Evolutionary conservation across 345 rosid genomes (phyloP).

Genomic region (Moricandia moricandioides): DNA sequence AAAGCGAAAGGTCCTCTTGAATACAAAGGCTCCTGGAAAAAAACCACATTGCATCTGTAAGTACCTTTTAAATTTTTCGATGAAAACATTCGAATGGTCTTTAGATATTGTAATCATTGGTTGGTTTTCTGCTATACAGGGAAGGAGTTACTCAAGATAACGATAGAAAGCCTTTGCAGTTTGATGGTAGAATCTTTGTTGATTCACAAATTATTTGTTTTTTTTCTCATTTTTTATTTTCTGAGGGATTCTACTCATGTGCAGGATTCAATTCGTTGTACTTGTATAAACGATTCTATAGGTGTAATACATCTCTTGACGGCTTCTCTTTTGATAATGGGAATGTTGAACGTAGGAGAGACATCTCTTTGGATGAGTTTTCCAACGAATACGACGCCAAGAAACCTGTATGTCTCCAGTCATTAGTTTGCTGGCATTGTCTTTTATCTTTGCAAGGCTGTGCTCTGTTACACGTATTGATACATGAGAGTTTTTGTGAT

Average conservation of each 20-base stretch:
- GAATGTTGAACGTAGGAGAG: slow-evolving; percentile 66
- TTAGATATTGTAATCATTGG: background rate
- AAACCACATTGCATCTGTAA: slow-evolving; percentile 63
- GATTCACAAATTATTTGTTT: background rate
- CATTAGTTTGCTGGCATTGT: too few species aligned
- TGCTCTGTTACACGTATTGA: slow-evolving; percentile 4
- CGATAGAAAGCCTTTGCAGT: slow-evolving; percentile 44
- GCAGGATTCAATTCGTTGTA: slow-evolving; percentile 80
- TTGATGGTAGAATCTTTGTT: slow-evolving; percentile 54
- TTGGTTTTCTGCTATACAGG: slow-evolving; percentile 39
- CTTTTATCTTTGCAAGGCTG: too few species aligned
- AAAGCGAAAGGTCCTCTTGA: slow-evolving; percentile 51
- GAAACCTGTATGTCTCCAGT: slow-evolving; percentile 61
- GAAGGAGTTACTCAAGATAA: slow-evolving; percentile 53
- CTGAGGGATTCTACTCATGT: slow-evolving; percentile 22
- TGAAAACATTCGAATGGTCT: background rate
- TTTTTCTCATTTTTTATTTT: background rate
- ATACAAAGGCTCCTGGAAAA: slow-evolving; percentile 87
- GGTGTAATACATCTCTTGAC: slow-evolving; percentile 69
- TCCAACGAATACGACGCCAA: slow-evolving; percentile 50
- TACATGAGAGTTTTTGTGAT: background rate
- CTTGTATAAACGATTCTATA: slow-evolving; percentile 81
- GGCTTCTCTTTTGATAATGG: slow-evolving; percentile 65
- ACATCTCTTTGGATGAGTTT: slow-evolving; percentile 60
- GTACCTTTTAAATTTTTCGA: slow-evolving; percentile 6